These are phyloP conservation scores for Collybiopsis confluens DNA, from an alignment of 768 basidiomycete species.

Conservation along the genomic window DNA sequence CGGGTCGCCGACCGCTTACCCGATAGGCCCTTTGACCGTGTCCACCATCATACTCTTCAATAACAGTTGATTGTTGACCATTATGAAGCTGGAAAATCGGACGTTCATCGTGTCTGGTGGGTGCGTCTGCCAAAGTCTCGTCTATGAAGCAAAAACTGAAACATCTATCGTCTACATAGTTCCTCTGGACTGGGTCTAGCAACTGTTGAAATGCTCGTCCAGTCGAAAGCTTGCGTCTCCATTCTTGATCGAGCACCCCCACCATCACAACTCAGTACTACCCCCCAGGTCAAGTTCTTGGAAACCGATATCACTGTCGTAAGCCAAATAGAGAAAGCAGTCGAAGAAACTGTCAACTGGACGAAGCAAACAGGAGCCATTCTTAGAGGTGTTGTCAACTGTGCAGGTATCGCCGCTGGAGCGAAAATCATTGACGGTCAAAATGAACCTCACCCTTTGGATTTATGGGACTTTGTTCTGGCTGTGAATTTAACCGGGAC, in stretches of 20 bases:
- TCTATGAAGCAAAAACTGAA: neutral
- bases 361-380: conserved; percentile 19
- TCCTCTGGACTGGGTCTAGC: conserved; percentile 34
- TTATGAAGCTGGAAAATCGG: conserved; percentile 28
- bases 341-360: conserved; percentile 23
- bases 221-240: conserved; percentile 23
- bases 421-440: conserved; percentile 27
- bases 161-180: conserved; percentile 11
- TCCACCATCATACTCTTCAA: too few species aligned
- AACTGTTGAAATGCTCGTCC: conserved; percentile 23
- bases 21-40: too few species aligned
- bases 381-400: conserved; percentile 35
- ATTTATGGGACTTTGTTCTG: conserved; percentile 30
- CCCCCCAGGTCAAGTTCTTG: conserved; percentile 15
- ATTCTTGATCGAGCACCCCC: conserved; percentile 28
- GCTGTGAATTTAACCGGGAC: conserved; percentile 33
- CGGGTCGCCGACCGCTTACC: too few species aligned
- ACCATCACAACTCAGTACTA: conserved; percentile 4
- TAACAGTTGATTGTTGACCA: neutral
- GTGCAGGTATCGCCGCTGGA: conserved; percentile 30
- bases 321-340: conserved; percentile 24
- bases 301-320: conserved; percentile 24
- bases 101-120: conserved; percentile 37
- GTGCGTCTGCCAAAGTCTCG: conserved; percentile 24
- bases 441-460: conserved; percentile 28